phyloP scores from a whole-genome alignment of 23 red algal species.

The Gracilariopsis chorda region DNA sequence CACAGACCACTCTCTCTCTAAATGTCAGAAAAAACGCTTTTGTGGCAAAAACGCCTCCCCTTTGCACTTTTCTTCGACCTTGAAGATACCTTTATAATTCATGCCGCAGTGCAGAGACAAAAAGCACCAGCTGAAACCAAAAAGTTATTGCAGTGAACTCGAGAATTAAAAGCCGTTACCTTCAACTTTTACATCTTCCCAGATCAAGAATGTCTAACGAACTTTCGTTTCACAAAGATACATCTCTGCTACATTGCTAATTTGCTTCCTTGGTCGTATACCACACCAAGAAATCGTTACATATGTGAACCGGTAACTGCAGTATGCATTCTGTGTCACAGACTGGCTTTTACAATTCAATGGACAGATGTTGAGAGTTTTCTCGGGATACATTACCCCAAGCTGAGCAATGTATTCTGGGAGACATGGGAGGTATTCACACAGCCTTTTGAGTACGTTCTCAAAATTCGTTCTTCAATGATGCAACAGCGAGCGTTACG shows the following conservation, averaged over 20 bases:
- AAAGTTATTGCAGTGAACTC: too few species aligned
- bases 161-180: too few species aligned
- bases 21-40: too few species aligned
- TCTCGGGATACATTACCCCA: background rate
- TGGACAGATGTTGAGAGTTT: slow-evolving; percentile 4
- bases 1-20: too few species aligned
- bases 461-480: background rate
- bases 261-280: background rate
- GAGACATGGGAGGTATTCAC: background rate
- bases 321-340: background rate
- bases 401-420: slow-evolving; percentile 24
- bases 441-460: background rate
- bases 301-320: background rate
- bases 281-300: background rate
- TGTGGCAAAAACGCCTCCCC: too few species aligned
- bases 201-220: background rate
- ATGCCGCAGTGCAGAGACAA: too few species aligned
- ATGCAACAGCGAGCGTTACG: background rate
- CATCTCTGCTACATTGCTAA: background rate
- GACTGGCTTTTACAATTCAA: background rate
- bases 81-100: too few species aligned
- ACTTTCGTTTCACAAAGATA: background rate
- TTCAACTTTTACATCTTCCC: background rate
- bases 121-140: too few species aligned
- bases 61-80: too few species aligned